Evolutionary conservation across 2,329 filamentous ascomycete genomes (phyloP).

Genomic region (Ceratocystiopsis sp.): DNA sequence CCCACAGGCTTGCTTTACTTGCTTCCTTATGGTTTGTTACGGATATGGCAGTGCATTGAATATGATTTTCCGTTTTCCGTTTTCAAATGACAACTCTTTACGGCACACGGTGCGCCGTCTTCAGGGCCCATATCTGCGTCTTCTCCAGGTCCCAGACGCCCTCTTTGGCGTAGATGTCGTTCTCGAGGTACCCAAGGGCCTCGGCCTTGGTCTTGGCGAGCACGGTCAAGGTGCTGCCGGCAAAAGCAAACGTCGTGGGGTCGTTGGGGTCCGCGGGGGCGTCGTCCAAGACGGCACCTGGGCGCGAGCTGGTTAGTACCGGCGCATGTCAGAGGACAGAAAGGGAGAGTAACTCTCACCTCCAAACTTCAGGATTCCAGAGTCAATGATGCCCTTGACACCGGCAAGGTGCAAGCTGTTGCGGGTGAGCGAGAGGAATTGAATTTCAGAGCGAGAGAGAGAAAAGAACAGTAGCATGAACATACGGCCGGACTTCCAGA

Average conservation of each 20-base stretch:
- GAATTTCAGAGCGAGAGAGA: not conserved
- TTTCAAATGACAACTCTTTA: not conserved
- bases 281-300: slow-evolving; percentile 50
- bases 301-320: not conserved
- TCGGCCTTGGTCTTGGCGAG: slow-evolving; percentile 53
- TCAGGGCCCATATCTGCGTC: slow-evolving; percentile 18
- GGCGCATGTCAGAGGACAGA: not conserved
- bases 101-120: slow-evolving; percentile 15
- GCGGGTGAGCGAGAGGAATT: not conserved
- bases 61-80: not conserved
- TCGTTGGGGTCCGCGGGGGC: slow-evolving; percentile 44
- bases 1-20: no score
- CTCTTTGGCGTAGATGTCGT: slow-evolving; percentile 53
- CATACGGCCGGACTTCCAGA: slow-evolving; percentile 41
- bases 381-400: slow-evolving; percentile 20
- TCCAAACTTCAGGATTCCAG: no score
- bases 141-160: slow-evolving; percentile 65
- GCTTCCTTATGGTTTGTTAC: not conserved
- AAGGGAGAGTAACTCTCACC: not conserved
- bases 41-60: not conserved
- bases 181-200: slow-evolving; percentile 45
- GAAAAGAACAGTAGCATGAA: slow-evolving; percentile 4
- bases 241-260: slow-evolving; percentile 45
- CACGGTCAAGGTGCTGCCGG: slow-evolving; percentile 54
- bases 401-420: slow-evolving; percentile 36